A percentile compares a stretch with the other conserved stretches of the same genome.
These are phyloP conservation scores for Fusarium anguioides DNA, from an alignment of 2,329 filamentous ascomycete genomes.

Conservation along the genomic window DNA sequence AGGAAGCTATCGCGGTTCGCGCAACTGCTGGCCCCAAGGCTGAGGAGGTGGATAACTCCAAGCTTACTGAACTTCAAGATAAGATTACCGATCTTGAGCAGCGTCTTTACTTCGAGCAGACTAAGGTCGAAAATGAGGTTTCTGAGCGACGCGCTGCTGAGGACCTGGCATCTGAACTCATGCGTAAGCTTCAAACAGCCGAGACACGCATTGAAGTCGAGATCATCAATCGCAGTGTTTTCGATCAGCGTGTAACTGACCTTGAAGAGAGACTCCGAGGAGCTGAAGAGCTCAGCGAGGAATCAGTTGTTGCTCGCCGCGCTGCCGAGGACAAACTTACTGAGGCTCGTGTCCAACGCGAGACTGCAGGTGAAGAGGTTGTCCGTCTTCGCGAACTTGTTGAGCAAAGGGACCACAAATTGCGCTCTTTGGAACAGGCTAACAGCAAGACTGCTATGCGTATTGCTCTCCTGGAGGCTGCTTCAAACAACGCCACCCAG, in stretches of 20 bases:
- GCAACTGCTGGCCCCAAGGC: constrained; percentile 63
- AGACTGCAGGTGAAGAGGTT: constrained; percentile 78
- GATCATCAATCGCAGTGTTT: constrained; percentile 69
- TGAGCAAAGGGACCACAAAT: constrained; percentile 75
- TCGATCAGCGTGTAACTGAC: constrained; percentile 71
- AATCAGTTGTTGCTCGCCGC: constrained; percentile 71
- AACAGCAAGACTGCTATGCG: constrained; percentile 68
- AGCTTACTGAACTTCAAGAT: constrained; percentile 68
- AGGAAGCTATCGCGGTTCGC: constrained; percentile 70
- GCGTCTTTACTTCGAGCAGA: constrained; percentile 60
- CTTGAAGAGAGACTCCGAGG: constrained; percentile 75
- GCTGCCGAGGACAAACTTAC: constrained; percentile 77
- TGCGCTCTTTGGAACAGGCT: constrained; percentile 69
- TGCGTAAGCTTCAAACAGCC: constrained; percentile 65
- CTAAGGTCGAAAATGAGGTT: constrained; percentile 61
- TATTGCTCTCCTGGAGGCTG: constrained; percentile 74
- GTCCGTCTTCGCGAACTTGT: constrained; percentile 72
- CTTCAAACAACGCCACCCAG: constrained; percentile 68
- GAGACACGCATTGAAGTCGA: constrained; percentile 70
- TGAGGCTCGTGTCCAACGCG: constrained; percentile 76
- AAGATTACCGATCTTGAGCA: constrained; percentile 71
- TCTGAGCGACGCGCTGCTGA: constrained; percentile 63
- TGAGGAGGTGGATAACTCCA: constrained; percentile 64
- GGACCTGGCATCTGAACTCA: constrained; percentile 64
- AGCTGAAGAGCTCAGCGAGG: constrained; percentile 72